These are phyloP conservation scores for Acorus calamus DNA, from an alignment of 106 monocot species.

Conservation along the genomic window DNA sequence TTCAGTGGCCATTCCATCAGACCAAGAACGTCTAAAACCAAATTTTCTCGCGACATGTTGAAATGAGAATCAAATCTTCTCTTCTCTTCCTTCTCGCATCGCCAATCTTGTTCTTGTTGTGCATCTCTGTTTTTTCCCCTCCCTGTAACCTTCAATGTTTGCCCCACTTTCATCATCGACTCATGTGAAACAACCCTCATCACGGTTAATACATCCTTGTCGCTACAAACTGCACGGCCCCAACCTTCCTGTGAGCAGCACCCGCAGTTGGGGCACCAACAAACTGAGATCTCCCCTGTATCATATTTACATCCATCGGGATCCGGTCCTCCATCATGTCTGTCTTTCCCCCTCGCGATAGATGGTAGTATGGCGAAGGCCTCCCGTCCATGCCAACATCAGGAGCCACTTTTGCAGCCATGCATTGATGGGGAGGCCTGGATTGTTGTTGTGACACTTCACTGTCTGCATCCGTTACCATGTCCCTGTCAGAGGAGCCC, in stretches of 20 bases:
- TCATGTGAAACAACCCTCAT: neutral
- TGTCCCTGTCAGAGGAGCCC: neutral
- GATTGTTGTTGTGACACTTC: too few relatives aligned
- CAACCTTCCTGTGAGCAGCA: slow-evolving; percentile 30
- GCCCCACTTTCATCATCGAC: too few relatives aligned
- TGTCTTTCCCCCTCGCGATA: slow-evolving; percentile 11
- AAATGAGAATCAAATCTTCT: too few relatives aligned
- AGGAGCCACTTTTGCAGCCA: slow-evolving; percentile 3
- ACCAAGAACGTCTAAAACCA: too few relatives aligned
- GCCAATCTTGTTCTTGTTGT: too few relatives aligned
- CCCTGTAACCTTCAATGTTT: too few relatives aligned
- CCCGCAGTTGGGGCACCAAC: slow-evolving; percentile 15
- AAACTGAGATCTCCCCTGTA: slow-evolving; percentile 20
- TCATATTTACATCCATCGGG: slow-evolving; percentile 8
- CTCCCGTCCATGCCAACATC: slow-evolving; percentile 42
- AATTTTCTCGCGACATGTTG: too few relatives aligned
- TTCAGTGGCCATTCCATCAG: too few relatives aligned
- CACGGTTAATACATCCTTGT: slow-evolving; percentile 37
- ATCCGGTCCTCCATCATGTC: slow-evolving; percentile 19
- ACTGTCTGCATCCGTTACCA: too few relatives aligned
- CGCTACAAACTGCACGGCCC: slow-evolving; percentile 41
- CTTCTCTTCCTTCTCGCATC: too few relatives aligned
- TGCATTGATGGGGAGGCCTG: too few relatives aligned
- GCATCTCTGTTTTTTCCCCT: too few relatives aligned
- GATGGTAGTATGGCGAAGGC: slow-evolving; percentile 26